Evolutionary conservation across 2,329 filamentous ascomycete genomes (phyloP).

Genomic region (Golovinomyces cichoracearum): DNA sequence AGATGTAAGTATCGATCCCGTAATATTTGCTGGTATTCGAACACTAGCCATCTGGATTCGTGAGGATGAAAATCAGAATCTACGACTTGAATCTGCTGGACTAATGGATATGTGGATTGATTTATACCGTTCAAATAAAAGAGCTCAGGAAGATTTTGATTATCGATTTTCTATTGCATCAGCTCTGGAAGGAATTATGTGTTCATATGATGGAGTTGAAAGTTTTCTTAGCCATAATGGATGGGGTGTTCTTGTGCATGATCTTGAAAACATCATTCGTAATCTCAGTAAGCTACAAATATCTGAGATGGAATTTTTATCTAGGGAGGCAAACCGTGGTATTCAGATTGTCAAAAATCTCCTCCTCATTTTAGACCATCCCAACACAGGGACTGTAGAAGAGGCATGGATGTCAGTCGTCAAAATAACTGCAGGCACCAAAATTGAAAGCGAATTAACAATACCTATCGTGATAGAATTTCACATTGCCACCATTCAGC

Average conservation of each 20-base stretch:
- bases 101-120: constrained; percentile 38
- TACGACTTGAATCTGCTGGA: constrained; percentile 24
- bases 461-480: constrained; percentile 19
- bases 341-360: constrained; percentile 31
- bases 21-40: constrained; percentile 32
- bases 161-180: constrained; percentile 31
- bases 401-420: constrained; percentile 33
- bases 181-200: constrained; percentile 31
- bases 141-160: constrained; percentile 18
- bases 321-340: constrained; percentile 21
- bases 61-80: constrained; percentile 35
- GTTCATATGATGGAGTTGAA: constrained; percentile 17
- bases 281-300: background rate
- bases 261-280: constrained; percentile 20
- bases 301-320: background rate
- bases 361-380: constrained; percentile 24
- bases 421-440: constrained; percentile 21
- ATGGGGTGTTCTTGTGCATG: constrained; percentile 26
- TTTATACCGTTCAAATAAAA: constrained; percentile 22
- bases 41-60: constrained; percentile 39
- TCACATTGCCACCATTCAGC: constrained; percentile 27
- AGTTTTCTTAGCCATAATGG: constrained; percentile 24
- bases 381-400: constrained; percentile 18
- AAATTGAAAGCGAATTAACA: constrained; percentile 3
- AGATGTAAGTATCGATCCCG: constrained; percentile 25